These are phyloP conservation scores for Byssoonygena ceratinophila DNA, from an alignment of 2,329 filamentous ascomycete species.

Conservation along the genomic window DNA sequence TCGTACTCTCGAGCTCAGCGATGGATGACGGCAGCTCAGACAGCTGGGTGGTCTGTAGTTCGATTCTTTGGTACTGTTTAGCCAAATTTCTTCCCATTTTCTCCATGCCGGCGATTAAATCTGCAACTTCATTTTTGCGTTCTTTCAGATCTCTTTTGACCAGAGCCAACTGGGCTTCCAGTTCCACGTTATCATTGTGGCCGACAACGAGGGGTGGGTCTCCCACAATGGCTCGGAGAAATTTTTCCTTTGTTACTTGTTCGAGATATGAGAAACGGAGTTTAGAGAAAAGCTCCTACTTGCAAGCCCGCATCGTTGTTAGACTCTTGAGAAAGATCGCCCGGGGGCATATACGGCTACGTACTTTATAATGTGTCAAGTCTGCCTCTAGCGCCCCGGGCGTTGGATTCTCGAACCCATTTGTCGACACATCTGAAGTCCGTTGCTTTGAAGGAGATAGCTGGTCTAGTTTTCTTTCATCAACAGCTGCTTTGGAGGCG, in stretches of 20 bases:
- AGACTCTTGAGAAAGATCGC: neutral
- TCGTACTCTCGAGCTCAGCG: constrained; percentile 41
- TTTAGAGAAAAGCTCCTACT: constrained; percentile 79
- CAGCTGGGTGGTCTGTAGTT: constrained; percentile 43
- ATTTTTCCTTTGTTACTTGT: constrained; percentile 97
- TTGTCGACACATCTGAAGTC: constrained; percentile 61
- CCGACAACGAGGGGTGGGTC: constrained; percentile 80
- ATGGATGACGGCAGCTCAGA: constrained; percentile 44
- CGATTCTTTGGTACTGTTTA: constrained; percentile 45
- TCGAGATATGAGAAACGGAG: constrained; percentile 95
- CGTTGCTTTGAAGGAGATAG: constrained; percentile 38
- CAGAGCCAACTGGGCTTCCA: constrained; percentile 59
- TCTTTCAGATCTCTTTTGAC: constrained; percentile 67
- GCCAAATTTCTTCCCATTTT: constrained; percentile 56
- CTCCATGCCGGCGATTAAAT: constrained; percentile 64
- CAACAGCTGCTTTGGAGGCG: constrained; percentile 34
- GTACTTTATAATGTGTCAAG: constrained; percentile 70
- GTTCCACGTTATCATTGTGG: constrained; percentile 65
- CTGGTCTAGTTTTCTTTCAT: constrained; percentile 9
- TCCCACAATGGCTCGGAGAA: constrained; percentile 82
- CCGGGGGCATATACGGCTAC: neutral
- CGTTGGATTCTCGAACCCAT: constrained; percentile 55
- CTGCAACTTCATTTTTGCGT: constrained; percentile 67
- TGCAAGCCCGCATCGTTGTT: neutral
- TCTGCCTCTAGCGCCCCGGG: constrained; percentile 73